Evolutionary conservation across 129 eudicot species (phyloP).

Genomic region (Chrysanthemum seticuspe): DNA sequence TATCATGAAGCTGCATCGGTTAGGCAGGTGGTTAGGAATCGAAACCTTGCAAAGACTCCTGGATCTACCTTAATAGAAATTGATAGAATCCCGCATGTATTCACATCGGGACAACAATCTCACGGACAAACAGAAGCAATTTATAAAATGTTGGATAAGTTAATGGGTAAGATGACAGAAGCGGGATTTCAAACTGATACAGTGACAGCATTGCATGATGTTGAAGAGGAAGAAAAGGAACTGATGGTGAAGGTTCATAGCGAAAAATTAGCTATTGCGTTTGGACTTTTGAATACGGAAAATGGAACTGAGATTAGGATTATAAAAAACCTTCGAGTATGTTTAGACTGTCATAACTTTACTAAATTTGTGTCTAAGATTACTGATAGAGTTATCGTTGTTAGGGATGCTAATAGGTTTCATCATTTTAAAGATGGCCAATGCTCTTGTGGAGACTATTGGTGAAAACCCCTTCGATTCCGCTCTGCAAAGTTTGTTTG

Average conservation of each 20-base stretch:
- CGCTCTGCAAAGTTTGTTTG: no score
- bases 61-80: conserved; percentile 89
- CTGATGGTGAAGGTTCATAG: conserved; percentile 94
- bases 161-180: conserved; percentile 82
- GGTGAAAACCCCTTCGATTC: conserved; percentile 47
- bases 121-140: conserved; percentile 60
- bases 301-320: conserved; percentile 75
- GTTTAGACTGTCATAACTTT: conserved; percentile 88
- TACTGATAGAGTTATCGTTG: conserved; percentile 71
- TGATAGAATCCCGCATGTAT: conserved; percentile 59
- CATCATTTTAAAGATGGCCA: conserved; percentile 87
- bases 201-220: conserved; percentile 83
- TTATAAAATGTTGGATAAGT: conserved; percentile 57
- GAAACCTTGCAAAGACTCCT: conserved; percentile 65
- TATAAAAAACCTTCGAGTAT: conserved; percentile 88
- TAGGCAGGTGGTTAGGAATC: conserved; percentile 62
- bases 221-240: conserved; percentile 98
- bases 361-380: conserved; percentile 77
- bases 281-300: conserved; percentile 68
- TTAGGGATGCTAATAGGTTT: conserved; percentile 93
- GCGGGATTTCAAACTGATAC: conserved; percentile 86
- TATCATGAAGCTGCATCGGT: conserved; percentile 73
- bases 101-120: conserved; percentile 72
- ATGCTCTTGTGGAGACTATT: conserved; percentile 96
- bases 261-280: conserved; percentile 88